Evolutionary conservation across 768 basidiomycete genomes (phyloP), one percentile per base, ranked within the genome.

Genomic region (Mycena indigotica): DNA sequence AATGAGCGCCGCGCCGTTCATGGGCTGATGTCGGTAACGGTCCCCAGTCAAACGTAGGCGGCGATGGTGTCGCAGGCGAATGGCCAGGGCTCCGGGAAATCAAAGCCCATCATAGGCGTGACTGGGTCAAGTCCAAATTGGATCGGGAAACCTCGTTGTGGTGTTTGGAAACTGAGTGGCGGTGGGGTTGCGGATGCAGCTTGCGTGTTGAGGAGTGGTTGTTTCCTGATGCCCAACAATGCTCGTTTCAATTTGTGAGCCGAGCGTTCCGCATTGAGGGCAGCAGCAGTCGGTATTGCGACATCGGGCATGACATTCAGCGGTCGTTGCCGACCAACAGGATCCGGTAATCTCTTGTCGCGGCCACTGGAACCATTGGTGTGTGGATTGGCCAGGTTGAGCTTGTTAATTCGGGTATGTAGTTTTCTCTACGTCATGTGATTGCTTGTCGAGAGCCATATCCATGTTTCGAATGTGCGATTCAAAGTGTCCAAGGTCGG

Each of bases 401-500:
- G 70, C 55, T 79, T 82, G 15, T 77, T 65, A 19, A 89, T 70
- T 30, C 86, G 81, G 19, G 75, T 67, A 1, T 79, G 70, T 29
- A 92, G 77, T 1, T 70, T 66, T 2, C n/a, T 77, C 72, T 24
- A 92, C 70, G 8, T 86, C 82, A 26, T 75, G 73, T 1, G 76
- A 74, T 69, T 89, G 86, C 62, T 88, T 84, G 35, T 78, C 77
- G 58, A 92, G 80, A 0, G 85, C 84, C 19, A 84, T 68, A 53
- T 93, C 89, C 64, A 97, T 92, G 69, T 95, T 95, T 38, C 88
- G 65, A 91, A 89, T 0, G 92, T 89, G 29, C 91, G 83, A 63
- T 89, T 86, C 68, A 96, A 84, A 1, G 89, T 88, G 65, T 95
- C 95, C 51, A 97, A 73, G 5, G 91, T 85, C 1, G 94, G 93